Conservation (phyloP, 768 basidiomycete genomes). For the Pleurotus sapidus region DNA sequence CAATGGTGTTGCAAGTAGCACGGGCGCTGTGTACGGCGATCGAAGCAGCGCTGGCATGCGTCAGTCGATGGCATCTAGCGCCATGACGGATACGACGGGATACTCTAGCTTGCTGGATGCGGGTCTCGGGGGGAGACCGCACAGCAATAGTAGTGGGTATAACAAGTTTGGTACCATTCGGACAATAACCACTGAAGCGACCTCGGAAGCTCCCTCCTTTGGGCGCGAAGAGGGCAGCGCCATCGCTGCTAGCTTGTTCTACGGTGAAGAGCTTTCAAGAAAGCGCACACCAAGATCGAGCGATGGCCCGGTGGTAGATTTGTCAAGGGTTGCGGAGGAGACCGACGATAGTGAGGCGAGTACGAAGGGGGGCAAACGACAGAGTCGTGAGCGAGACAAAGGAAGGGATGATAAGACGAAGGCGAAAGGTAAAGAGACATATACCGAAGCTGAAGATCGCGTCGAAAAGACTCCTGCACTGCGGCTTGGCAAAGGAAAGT, state of each 20-base stretch:
- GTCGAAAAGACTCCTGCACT: conserved; percentile 37
- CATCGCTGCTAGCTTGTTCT: conserved; percentile 31
- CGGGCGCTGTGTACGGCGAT: neutral
- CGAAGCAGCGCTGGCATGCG: conserved; percentile 32
- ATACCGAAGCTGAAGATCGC: conserved; percentile 20
- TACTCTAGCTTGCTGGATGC: conserved; percentile 66
- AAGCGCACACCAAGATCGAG: conserved; percentile 56
- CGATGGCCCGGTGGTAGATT: conserved; percentile 57
- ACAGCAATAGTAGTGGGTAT: conserved; percentile 33
- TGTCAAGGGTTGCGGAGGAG: conserved; percentile 71
- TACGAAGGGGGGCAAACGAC: conserved; percentile 24
- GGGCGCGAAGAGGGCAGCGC: conserved; percentile 61
- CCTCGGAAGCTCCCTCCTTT: conserved; percentile 69
- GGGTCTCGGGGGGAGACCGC: conserved; percentile 26
- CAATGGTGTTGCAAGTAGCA: neutral
- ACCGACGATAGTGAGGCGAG: conserved; percentile 57
- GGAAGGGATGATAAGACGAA: conserved; percentile 13
- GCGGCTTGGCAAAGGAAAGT: conserved; percentile 74
- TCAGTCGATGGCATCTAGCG: conserved; percentile 63
- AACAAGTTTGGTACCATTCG: conserved; percentile 77
- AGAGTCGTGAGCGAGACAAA: conserved; percentile 17
- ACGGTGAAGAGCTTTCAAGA: conserved; percentile 30
- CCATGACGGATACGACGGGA: conserved; percentile 53
- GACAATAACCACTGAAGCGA: conserved; percentile 81
- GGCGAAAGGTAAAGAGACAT: conserved; percentile 19